Evolutionary conservation across 1,284 basidiomycete species (phyloP).

Genomic region (Erythrobasidium hasegawianum): DNA sequence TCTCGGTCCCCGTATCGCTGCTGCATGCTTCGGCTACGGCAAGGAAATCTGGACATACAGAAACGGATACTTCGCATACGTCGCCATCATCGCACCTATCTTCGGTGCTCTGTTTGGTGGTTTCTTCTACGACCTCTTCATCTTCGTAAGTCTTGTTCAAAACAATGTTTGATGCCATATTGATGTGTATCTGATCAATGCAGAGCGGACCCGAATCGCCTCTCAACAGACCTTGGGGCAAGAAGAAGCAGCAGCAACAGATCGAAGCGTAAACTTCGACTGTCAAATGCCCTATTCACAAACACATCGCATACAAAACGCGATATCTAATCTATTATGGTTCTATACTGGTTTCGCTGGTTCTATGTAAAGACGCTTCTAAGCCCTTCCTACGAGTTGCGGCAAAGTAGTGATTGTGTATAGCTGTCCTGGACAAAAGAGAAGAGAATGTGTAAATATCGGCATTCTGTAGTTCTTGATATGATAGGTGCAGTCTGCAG

Average conservation of each 20-base stretch:
- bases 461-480: too few relatives aligned
- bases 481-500: too few relatives aligned
- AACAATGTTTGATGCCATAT: conserved; percentile 2
- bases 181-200: too few relatives aligned
- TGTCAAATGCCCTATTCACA: too few relatives aligned
- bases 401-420: too few relatives aligned
- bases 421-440: too few relatives aligned
- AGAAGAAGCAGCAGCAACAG: conserved; percentile 7
- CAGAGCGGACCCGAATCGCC: conserved; percentile 20
- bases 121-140: conserved; percentile 40
- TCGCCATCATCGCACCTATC: conserved; percentile 37
- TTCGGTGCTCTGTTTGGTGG: conserved; percentile 36
- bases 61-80: conserved; percentile 26
- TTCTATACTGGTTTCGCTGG: too few relatives aligned
- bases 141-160: conserved; percentile 26
- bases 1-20: conserved; percentile 45
- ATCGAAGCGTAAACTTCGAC: conserved; percentile 3
- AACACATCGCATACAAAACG: too few relatives aligned
- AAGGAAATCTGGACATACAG: conserved; percentile 31
- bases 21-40: conserved; percentile 44
- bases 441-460: too few relatives aligned
- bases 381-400: too few relatives aligned
- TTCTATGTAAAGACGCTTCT: too few relatives aligned
- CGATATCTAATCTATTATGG: too few relatives aligned
- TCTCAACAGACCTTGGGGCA: conserved; percentile 22